Evolutionary conservation across 1,284 basidiomycete species (phyloP).

Genomic region (Phylloboletellus chloephorus): DNA sequence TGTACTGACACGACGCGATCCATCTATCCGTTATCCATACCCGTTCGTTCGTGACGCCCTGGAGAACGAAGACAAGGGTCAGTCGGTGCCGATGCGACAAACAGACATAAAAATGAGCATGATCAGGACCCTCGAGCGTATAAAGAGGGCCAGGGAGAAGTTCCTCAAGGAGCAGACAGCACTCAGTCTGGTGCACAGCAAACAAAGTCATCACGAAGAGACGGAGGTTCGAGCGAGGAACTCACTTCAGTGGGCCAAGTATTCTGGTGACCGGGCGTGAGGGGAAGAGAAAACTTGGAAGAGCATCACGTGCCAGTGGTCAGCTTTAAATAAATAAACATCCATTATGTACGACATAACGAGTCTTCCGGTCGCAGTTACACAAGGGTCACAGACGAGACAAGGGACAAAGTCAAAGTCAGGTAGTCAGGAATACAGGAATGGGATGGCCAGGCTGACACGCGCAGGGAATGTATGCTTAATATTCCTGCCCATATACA

Average conservation of each 20-base stretch:
- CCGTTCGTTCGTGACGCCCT: background rate
- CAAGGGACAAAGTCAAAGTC: background rate
- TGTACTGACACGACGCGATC: background rate
- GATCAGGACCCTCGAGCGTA: conserved; percentile 36
- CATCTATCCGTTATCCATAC: background rate
- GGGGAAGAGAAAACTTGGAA: background rate
- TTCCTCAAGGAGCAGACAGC: conserved; percentile 31
- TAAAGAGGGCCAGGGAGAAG: conserved; percentile 29
- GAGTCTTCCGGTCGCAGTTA: conserved; percentile 11
- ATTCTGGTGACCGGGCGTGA: too few relatives aligned
- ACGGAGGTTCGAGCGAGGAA: background rate
- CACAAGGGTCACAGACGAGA: conserved; percentile 11
- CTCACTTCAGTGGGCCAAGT: too few relatives aligned
- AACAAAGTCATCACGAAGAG: conserved; percentile 28
- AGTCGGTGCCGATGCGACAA: conserved; percentile 3
- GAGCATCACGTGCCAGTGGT: conserved; percentile 13
- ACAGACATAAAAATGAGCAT: background rate
- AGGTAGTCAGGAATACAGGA: conserved; percentile 1
- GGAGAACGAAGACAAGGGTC: background rate
- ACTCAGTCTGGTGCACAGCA: conserved; percentile 37
- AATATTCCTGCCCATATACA: conserved; percentile 9
- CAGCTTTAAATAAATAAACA: background rate
- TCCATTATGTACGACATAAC: background rate
- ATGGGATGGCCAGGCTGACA: conserved; percentile 2
- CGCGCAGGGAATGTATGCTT: conserved; percentile 13